phyloP scores from a whole-genome alignment of 345 rosid species.

The Noccaea caerulescens region DNA sequence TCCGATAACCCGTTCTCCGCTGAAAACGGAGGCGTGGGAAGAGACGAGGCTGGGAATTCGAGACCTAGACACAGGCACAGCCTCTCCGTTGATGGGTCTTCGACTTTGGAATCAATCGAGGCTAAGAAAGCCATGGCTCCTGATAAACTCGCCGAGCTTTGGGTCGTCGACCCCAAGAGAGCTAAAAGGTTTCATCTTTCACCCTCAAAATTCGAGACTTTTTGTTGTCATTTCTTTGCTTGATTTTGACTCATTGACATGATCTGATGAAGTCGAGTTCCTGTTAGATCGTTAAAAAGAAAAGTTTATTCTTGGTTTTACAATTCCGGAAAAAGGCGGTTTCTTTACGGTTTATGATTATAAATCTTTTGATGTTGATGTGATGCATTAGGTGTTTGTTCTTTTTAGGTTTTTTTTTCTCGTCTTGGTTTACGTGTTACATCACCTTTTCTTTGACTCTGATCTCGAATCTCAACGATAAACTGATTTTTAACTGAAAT shows the following conservation, averaged over 20 bases:
- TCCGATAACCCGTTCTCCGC: conserved; percentile 42
- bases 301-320: conserved; percentile 7
- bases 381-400: conserved; percentile 26
- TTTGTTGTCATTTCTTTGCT: background rate
- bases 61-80: conserved; percentile 80
- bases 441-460: conserved; percentile 32
- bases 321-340: conserved; percentile 25
- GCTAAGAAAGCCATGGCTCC: conserved; percentile 98
- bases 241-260: background rate
- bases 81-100: conserved; percentile 74
- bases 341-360: conserved; percentile 16
- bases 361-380: conserved; percentile 31
- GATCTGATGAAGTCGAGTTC: conserved; percentile 11
- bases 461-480: conserved; percentile 20
- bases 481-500: conserved; percentile 37
- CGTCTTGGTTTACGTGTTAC: conserved; percentile 23
- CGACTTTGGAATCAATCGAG: conserved; percentile 67
- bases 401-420: conserved; percentile 3
- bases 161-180: conserved; percentile 81
- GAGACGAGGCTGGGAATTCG: conserved; percentile 32
- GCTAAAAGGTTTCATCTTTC: conserved; percentile 74
- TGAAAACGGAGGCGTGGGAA: conserved; percentile 18
- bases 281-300: conserved; percentile 1
- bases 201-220: background rate
- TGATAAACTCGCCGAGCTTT: conserved; percentile 82